Evolutionary conservation across 805 yeast species (phyloP).

Genomic region (Saturnispora dispora): DNA sequence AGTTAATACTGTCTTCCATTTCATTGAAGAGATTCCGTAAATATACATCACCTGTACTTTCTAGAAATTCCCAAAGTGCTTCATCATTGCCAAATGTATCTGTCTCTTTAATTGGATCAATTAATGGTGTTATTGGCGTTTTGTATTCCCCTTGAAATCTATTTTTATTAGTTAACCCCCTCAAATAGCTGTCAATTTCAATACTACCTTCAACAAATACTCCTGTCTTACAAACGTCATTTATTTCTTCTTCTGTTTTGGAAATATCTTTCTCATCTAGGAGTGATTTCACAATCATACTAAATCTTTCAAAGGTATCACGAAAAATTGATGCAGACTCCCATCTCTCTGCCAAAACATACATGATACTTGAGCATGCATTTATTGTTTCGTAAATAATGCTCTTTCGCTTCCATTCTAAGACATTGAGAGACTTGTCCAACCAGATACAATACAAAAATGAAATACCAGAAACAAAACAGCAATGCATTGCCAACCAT

Average conservation of each 20-base stretch:
- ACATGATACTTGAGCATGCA: conserved; percentile 24
- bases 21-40: conserved; percentile 24
- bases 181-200: conserved; percentile 12
- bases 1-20: conserved; percentile 18
- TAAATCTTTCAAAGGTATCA: conserved; percentile 24
- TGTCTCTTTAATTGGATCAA: conserved; percentile 2
- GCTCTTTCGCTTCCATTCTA: conserved; percentile 21
- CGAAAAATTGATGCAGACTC: conserved; percentile 20
- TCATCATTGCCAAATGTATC: conserved; percentile 7
- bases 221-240: conserved; percentile 2
- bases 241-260: neutral
- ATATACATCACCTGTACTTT: conserved; percentile 25
- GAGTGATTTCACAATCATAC: conserved; percentile 10
- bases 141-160: neutral
- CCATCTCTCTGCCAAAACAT: conserved; percentile 26
- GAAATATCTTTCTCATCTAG: conserved; percentile 3
- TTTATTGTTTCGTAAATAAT: conserved; percentile 25
- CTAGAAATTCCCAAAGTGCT: conserved; percentile 26
- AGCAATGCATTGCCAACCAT: conserved; percentile 28
- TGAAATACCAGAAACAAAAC: conserved; percentile 25
- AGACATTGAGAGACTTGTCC: conserved; percentile 18
- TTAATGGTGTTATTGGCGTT: neutral
- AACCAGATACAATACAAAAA: conserved; percentile 28
- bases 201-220: conserved; percentile 14
- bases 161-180: neutral